These are phyloP conservation scores for Sergeia podlipaevii DNA, from an alignment of 208 protist species.

Conservation along the genomic window DNA sequence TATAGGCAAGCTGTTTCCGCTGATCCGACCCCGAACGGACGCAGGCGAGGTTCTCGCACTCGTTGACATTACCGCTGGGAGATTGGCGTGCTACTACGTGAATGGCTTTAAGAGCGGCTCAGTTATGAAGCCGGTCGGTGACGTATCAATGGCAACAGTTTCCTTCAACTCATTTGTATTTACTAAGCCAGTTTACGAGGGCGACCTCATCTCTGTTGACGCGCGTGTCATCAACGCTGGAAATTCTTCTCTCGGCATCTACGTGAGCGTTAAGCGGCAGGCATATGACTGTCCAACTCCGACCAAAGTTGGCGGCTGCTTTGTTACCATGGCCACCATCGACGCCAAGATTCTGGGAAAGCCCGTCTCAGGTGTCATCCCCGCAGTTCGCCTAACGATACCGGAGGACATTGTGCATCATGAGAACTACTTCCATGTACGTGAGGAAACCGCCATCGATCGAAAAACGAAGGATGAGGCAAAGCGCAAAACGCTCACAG, in stretches of 20 bases:
- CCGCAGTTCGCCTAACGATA: slow-evolving; percentile 18
- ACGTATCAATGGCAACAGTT: slow-evolving; percentile 36
- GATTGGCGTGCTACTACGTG: slow-evolving; percentile 12
- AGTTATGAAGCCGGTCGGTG: neutral
- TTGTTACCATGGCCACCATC: slow-evolving; percentile 30
- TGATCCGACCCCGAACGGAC: slow-evolving; percentile 5
- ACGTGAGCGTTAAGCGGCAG: slow-evolving; percentile 31
- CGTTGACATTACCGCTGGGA: slow-evolving; percentile 14
- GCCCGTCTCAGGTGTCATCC: slow-evolving; percentile 13
- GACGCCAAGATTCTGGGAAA: slow-evolving; percentile 8
- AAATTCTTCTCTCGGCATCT: slow-evolving; percentile 27
- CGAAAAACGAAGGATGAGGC: too few species aligned
- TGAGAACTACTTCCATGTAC: slow-evolving; percentile 17
- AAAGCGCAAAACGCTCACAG: too few species aligned
- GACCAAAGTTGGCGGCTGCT: slow-evolving; percentile 22
- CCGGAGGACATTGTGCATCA: slow-evolving; percentile 17
- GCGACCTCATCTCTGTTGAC: slow-evolving; percentile 36
- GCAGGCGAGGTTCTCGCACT: slow-evolving; percentile 34
- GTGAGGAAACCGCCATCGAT: slow-evolving; percentile 2
- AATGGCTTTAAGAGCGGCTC: neutral
- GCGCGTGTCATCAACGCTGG: slow-evolving; percentile 30
- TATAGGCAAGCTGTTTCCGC: slow-evolving; percentile 14
- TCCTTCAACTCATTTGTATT: slow-evolving; percentile 54
- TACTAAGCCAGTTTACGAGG: slow-evolving; percentile 31
- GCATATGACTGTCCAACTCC: slow-evolving; percentile 20